These are phyloP conservation scores for Globisporangium yorkense DNA, from an alignment of 352 stramenopile species.

Conservation along the genomic window DNA sequence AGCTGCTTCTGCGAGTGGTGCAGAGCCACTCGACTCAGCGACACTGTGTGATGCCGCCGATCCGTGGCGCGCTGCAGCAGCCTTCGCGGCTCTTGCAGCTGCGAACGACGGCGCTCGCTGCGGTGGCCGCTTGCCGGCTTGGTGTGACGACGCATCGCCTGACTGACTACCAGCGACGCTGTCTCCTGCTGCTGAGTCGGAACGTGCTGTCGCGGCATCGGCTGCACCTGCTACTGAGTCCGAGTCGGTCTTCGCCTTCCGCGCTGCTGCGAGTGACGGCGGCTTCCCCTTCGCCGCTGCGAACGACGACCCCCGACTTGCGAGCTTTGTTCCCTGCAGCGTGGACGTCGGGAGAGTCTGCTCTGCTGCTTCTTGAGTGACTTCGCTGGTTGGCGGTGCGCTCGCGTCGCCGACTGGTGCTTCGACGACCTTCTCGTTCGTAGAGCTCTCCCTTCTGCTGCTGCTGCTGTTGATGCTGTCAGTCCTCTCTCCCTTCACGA, in stretches of 20 bases:
- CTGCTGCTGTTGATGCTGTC: not conserved
- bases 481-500: slow-evolving; percentile 19
- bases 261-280: slow-evolving; percentile 11
- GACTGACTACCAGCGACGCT: not conserved
- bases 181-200: not conserved
- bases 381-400: not conserved
- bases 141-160: not conserved
- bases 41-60: not conserved
- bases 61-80: slow-evolving; percentile 2
- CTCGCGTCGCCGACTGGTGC: not conserved
- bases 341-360: not conserved
- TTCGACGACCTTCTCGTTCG: not conserved
- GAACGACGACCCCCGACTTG: slow-evolving; percentile 18
- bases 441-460: not conserved
- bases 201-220: slow-evolving; percentile 4
- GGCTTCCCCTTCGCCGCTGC: slow-evolving; percentile 10
- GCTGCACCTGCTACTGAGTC: slow-evolving; percentile 1
- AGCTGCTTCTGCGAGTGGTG: not conserved
- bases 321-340: not conserved
- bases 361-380: not conserved
- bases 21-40: not conserved
- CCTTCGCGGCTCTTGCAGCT: slow-evolving; percentile 18
- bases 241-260: slow-evolving; percentile 17
- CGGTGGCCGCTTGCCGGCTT: slow-evolving; percentile 3
- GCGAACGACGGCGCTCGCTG: slow-evolving; percentile 24